These are phyloP conservation scores for Thermoascus crustaceus DNA, from an alignment of 2,329 filamentous ascomycete genomes.

Conservation along the genomic window DNA sequence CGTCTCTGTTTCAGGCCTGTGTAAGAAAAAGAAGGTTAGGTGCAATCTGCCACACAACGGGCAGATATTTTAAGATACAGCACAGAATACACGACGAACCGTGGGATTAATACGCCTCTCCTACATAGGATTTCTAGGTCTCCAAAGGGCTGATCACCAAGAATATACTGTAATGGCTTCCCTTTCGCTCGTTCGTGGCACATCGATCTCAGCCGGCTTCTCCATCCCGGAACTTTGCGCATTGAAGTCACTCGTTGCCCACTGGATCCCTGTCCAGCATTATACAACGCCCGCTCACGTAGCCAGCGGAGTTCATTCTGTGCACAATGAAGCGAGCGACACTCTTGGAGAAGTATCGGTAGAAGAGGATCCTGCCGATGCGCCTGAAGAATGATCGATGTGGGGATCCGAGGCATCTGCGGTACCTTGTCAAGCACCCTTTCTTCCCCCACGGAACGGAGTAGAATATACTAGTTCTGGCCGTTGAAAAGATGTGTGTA, in stretches of 20 bases:
- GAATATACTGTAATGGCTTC: constrained; percentile 77
- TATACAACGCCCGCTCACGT: constrained; percentile 27
- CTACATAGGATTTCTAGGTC: constrained; percentile 68
- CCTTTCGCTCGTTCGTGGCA: constrained; percentile 47
- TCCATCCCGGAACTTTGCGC: constrained; percentile 16
- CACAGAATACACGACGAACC: constrained; percentile 31
- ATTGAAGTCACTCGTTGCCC: not conserved
- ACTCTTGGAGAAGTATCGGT: constrained; percentile 35
- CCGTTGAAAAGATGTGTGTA: too few relatives aligned
- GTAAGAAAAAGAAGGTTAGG: not conserved
- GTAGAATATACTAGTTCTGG: too few relatives aligned
- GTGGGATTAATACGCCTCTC: constrained; percentile 75
- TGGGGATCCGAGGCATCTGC: constrained; percentile 41
- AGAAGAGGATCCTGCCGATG: constrained; percentile 29
- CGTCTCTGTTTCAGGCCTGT: constrained; percentile 60
- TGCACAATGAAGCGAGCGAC: constrained; percentile 36
- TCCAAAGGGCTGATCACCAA: constrained; percentile 85
- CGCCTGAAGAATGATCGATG: constrained; percentile 28
- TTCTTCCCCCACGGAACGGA: too few relatives aligned
- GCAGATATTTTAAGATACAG: not conserved
- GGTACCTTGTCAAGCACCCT: too few relatives aligned
- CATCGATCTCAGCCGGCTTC: constrained; percentile 25
- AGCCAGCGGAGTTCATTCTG: constrained; percentile 42
- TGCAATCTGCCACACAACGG: not conserved
- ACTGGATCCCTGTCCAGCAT: not conserved